Base-by-base conservation (phyloP, 192 early-diverging fungal genomes). In the Coemansia sp. region DNA sequence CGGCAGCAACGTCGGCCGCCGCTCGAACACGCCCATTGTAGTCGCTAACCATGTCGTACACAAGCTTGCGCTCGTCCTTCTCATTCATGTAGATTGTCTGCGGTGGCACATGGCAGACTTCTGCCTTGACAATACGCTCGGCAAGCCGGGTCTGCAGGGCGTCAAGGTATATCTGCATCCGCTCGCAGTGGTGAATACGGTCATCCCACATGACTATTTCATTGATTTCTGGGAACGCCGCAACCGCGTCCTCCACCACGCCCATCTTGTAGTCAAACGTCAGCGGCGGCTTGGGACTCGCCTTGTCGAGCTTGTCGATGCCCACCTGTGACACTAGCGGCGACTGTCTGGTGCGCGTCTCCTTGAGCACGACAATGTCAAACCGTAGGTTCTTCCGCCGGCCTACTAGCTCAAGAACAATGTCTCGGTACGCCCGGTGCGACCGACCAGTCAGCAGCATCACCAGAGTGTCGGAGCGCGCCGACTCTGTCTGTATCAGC, bases 211-310 rank as follows among this genome's bases (percentile, higher is more conserved):
- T 79, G 38, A 42, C 37, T 26, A 85, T 75, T 14, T 77, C 40
- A 0, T 51, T 43, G 57, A 80, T 72, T 8, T 23, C 62, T 0
- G 83, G 80, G 34, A 81, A 78, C 17, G 77, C 81, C 5, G 63
- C 53, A 7, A 82, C 51, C 1, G 76, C 38, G 25, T 82, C 78
- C 51, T 85, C 80, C 4, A 85, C 54, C 32, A 85, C 80, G 22
- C 71, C 59, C 66, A 80, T 77, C 38, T 85, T 85, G 53, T 82
- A 81, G 49, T 79, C 76, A 60, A 85, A 82, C 11, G 83, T 85
- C 52, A 58, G 22, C 9, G 80, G 80, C n/a, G 77, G 60, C 26
- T 56, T 51, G 15, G 70, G 50, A 9, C 8, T 18, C 15, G 27
- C 15, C 27, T 30, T 43, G 23, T 43, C 27, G 7, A 18, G 27